Percentiles rank a stretch among this genome's conserved stretches.
Evolutionary conservation across 345 rosid genomes (phyloP).

Genomic region (Sisymbrium altissimum): DNA sequence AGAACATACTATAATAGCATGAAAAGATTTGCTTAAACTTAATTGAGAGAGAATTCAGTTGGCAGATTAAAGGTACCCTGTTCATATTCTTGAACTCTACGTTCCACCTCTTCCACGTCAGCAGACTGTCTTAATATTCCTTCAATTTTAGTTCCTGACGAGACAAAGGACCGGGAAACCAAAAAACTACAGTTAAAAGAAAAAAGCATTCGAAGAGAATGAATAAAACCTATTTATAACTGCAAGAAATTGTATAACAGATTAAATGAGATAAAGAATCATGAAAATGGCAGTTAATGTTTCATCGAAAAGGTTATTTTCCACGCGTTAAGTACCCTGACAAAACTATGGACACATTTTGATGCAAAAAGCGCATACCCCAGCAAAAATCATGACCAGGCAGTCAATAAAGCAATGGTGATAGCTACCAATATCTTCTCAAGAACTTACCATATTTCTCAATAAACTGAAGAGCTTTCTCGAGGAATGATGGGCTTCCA

Average conservation of each 20-base stretch:
- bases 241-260: background rate
- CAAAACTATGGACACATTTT: background rate
- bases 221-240: background rate
- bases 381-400: background rate
- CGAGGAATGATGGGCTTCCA: slow-evolving; percentile 98
- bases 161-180: slow-evolving; percentile 22
- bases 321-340: slow-evolving; percentile 9
- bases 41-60: slow-evolving; percentile 14
- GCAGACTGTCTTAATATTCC: slow-evolving; percentile 94
- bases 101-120: slow-evolving; percentile 97
- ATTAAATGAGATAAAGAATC: slow-evolving; percentile 1
- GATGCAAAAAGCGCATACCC: too few relatives aligned
- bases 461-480: slow-evolving; percentile 95
- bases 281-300: background rate
- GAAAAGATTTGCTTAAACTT: slow-evolving; percentile 15
- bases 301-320: background rate
- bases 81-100: slow-evolving; percentile 91
- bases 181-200: background rate
- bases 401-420: background rate
- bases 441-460: slow-evolving; percentile 77
- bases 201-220: background rate
- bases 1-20: slow-evolving; percentile 17
- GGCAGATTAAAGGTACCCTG: slow-evolving; percentile 51
- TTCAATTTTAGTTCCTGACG: slow-evolving; percentile 75
- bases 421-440: background rate